Evolutionary conservation across 208 protist genomes (phyloP).

Genomic region (Balamuthia mandrillaris): DNA sequence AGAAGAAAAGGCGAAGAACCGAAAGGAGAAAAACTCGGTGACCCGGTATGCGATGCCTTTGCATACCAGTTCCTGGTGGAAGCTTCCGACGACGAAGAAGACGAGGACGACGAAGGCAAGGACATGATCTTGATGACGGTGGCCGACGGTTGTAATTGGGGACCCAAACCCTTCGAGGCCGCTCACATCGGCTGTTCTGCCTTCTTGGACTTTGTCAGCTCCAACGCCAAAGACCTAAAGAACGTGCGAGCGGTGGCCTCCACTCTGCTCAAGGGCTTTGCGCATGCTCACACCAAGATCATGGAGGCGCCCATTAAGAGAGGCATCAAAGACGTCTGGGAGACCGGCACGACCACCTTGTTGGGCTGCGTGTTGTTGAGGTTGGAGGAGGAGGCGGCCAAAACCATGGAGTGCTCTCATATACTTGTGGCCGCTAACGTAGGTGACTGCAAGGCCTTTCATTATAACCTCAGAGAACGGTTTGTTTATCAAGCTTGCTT

Average conservation of each 20-base stretch:
- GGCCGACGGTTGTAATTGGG: constrained; percentile 61
- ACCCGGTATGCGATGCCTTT: constrained; percentile 54
- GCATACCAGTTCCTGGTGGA: constrained; percentile 35
- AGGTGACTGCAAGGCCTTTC: constrained; percentile 63
- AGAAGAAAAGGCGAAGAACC: background rate
- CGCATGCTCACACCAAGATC: constrained; percentile 34
- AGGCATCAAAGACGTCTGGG: constrained; percentile 54
- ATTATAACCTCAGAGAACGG: background rate
- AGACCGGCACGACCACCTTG: constrained; percentile 56
- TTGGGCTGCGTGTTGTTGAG: constrained; percentile 46
- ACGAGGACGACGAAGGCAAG: too few species aligned
- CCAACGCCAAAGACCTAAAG: background rate
- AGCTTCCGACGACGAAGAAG: too few species aligned
- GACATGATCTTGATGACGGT: constrained; percentile 42
- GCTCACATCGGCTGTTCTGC: background rate
- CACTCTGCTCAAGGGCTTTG: constrained; percentile 10
- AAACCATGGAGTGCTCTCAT: background rate
- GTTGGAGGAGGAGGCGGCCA: too few species aligned
- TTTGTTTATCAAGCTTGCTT: background rate
- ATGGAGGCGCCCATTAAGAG: constrained; percentile 42
- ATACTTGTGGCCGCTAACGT: constrained; percentile 45
- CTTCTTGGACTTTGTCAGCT: constrained; percentile 39
- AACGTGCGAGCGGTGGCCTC: background rate
- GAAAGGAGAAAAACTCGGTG: background rate
- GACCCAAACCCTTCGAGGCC: constrained; percentile 40